Evolutionary conservation across 225 moss, liverwort and hornwort genomes (phyloP), one percentile per base, ranked within the genome.

Genomic region (Ulota crispa): DNA sequence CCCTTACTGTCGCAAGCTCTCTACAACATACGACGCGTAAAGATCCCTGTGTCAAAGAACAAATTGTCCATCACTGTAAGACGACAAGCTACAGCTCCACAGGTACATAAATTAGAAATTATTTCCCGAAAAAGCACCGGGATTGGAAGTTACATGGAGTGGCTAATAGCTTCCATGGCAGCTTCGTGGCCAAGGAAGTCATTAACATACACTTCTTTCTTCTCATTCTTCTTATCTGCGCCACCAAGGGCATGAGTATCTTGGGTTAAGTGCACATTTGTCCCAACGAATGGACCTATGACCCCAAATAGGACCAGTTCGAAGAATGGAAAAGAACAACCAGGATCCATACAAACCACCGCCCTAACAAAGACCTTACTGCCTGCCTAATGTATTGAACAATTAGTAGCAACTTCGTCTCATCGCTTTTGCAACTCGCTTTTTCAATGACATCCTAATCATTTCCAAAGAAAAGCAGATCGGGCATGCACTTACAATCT

Each of bases 171-270:
- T 64, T 93, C 85, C 20, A 80, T 80, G n/a, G 97, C 94, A 77
- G 85, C 88, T 81, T 91, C 94, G 7, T 90, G 83, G 32, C 94
- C 95, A 60, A 88, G 82, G 78, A 97, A 95, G 61, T 93, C 84
- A 64, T 93, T 85, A 1, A 97, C 93, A 12, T 84, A 89, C 56
- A 97, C 95, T 60, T 91, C 88, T 59, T 94, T 93, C 32, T 93
- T 93, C 84, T 97, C 95, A 8, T 95, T 97, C 80, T 95, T 97
- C 84, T 97, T 95, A 73, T 95, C 95, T 96, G 86, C 78, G 26
- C 6, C 3, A 57, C 50, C 78, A 68, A 67, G 0, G 47, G 24
- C 68, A 63, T 43, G 19, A 69, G 41, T 56, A n/a, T 55, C 36
- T 23, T 63, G 20, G 55, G 28, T 55, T 57, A 21, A 7, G 30